Conservation (phyloP, 768 basidiomycete species). For the Termitomyces sp. region DNA sequence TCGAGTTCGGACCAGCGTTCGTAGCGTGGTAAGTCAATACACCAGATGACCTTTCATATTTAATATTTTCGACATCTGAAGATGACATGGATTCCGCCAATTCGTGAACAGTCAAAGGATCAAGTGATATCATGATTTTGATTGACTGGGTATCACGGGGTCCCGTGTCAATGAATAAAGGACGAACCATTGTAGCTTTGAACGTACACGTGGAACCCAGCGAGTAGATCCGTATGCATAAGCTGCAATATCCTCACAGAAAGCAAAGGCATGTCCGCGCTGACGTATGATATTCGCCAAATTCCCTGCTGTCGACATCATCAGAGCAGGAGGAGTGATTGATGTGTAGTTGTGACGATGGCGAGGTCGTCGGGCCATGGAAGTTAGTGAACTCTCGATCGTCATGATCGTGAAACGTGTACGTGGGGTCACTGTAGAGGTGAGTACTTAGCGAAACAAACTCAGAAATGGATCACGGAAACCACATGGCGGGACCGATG, state of each 20-base stretch:
- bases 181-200: not conserved
- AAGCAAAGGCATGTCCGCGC: conserved; percentile 1
- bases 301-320: conserved; percentile 1
- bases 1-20: not conserved
- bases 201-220: conserved; percentile 3
- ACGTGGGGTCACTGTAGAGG: too few species aligned
- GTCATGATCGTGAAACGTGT: not conserved
- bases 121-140: conserved; percentile 1
- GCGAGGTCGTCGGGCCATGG: not conserved
- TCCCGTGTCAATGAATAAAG: not conserved
- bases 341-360: not conserved
- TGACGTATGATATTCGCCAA: not conserved
- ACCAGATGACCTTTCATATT: not conserved
- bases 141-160: not conserved
- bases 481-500: too few species aligned
- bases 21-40: not conserved
- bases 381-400: not conserved
- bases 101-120: not conserved
- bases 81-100: not conserved
- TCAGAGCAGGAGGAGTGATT: not conserved
- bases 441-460: too few species aligned
- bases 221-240: conserved; percentile 3
- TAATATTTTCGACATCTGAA: not conserved
- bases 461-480: too few species aligned
- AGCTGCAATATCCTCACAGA: conserved; percentile 5